Percentiles rank a stretch among this genome's conserved stretches.
Evolutionary conservation across 768 basidiomycete species (phyloP).

Genomic region (Pleurotus tuber-regium): DNA sequence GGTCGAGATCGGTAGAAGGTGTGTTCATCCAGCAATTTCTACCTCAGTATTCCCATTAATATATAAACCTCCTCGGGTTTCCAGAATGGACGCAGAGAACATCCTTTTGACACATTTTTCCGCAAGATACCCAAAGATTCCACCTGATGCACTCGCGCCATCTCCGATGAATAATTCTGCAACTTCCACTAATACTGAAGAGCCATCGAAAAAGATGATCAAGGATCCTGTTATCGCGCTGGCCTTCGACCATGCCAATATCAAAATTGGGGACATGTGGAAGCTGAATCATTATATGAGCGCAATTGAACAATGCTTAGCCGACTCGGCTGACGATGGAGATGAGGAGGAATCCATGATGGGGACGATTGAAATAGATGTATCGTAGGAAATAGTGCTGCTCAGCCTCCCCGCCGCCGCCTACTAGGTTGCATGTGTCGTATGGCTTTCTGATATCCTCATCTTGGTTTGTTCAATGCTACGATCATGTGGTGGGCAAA

Average conservation of each 20-base stretch:
- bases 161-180: conserved; percentile 11
- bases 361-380: conserved; percentile 18
- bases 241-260: conserved; percentile 77
- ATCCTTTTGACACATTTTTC: conserved; percentile 96
- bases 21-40: conserved; percentile 22
- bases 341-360: conserved; percentile 33
- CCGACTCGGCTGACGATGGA: conserved; percentile 51
- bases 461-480: not conserved
- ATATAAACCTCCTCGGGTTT: not conserved
- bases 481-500: not conserved
- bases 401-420: no score
- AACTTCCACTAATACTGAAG: conserved; percentile 13
- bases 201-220: no score
- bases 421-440: not conserved
- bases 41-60: conserved; percentile 2
- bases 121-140: conserved; percentile 88
- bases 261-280: conserved; percentile 81
- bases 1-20: conserved; percentile 72
- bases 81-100: conserved; percentile 81
- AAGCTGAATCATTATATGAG: conserved; percentile 76
- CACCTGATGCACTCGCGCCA: conserved; percentile 41
- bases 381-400: no score
- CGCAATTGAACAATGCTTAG: conserved; percentile 63
- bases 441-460: no score
- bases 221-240: conserved; percentile 56